Evolutionary conservation across 208 protist genomes (phyloP).

Genomic region (Leishmania gerbilli): DNA sequence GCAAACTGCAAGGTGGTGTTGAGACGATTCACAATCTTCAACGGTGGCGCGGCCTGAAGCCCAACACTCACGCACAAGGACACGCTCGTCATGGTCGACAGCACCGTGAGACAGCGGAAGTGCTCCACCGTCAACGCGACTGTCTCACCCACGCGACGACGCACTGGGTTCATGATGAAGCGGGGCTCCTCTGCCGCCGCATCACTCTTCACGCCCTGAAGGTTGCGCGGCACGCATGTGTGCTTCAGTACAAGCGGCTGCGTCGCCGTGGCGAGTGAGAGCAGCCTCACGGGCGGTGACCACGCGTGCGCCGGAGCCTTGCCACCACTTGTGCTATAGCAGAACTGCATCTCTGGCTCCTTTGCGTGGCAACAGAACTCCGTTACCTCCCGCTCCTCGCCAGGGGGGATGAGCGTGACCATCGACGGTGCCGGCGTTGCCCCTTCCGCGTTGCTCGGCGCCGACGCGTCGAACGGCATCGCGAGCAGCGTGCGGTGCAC

Average conservation of each 20-base stretch:
- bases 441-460: not conserved
- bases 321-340: conserved; percentile 12
- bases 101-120: conserved; percentile 19
- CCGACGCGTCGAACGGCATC: conserved; percentile 1
- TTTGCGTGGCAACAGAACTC: conserved; percentile 14
- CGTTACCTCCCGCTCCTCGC: conserved; percentile 11
- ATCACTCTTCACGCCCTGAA: not conserved
- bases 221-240: not conserved
- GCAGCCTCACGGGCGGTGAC: conserved; percentile 46
- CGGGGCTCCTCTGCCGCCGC: not conserved
- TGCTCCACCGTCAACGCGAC: not conserved
- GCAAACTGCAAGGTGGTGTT: conserved; percentile 22
- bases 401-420: conserved; percentile 18
- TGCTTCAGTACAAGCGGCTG: conserved; percentile 48
- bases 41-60: conserved; percentile 15
- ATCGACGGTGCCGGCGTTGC: conserved; percentile 15
- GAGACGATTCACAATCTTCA: conserved; percentile 28
- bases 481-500: conserved; percentile 13
- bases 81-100: conserved; percentile 14
- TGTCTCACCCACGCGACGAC: not conserved
- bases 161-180: conserved; percentile 8
- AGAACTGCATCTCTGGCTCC: conserved; percentile 37
- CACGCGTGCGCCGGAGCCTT: conserved; percentile 26
- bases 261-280: conserved; percentile 37
- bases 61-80: conserved; percentile 12